Conservation (phyloP, 768 basidiomycete species). For the Pulveroboletus sp. region DNA sequence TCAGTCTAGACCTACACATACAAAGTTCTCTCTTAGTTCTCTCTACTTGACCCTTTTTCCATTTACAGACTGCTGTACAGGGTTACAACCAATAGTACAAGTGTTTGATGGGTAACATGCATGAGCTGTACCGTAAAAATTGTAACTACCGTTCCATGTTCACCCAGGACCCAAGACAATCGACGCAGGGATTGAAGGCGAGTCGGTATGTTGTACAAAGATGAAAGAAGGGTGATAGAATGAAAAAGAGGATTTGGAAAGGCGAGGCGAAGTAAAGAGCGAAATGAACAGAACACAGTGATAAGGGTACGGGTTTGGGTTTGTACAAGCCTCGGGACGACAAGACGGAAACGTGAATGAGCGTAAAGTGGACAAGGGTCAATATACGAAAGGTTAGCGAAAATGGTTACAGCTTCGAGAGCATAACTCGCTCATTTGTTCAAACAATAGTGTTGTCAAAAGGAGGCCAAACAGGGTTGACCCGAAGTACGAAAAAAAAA, state of each 20-base stretch:
- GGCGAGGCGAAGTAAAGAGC: neutral
- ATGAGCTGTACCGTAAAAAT: constrained; percentile 15
- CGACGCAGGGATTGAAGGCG: constrained; percentile 5
- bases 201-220: constrained; percentile 14
- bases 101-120: constrained; percentile 7
- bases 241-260: neutral
- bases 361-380: neutral
- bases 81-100: constrained; percentile 21
- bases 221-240: constrained; percentile 2
- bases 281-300: neutral
- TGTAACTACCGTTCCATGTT: constrained; percentile 9
- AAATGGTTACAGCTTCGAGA: neutral
- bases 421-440: neutral
- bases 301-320: neutral
- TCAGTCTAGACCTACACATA: neutral
- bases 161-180: constrained; percentile 7
- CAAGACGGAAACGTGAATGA: constrained; percentile 1
- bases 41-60: constrained; percentile 1
- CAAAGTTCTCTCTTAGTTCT: neutral
- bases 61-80: constrained; percentile 23
- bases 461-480: neutral
- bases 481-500: neutral
- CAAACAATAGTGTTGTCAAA: neutral
- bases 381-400: constrained; percentile 3
- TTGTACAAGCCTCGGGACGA: constrained; percentile 8